Evolutionary conservation across 139 green algal genomes (phyloP).

Genomic region (Auxenochlorella pyrenoidosa): DNA sequence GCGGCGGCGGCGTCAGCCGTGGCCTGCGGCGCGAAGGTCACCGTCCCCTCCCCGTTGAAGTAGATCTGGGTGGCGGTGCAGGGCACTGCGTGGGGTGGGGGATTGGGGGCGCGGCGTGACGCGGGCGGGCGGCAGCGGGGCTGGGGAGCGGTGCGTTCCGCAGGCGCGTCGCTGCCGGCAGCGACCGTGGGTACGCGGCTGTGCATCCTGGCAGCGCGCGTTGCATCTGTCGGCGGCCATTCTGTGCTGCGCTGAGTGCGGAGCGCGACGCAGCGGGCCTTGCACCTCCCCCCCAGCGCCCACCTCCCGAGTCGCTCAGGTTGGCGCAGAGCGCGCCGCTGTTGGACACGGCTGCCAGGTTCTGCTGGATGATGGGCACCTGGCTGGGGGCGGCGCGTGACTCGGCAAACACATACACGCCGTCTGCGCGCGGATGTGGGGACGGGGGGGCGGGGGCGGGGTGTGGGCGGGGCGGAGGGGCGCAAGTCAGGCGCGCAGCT

Average conservation of each 20-base stretch:
- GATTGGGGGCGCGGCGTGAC: background rate
- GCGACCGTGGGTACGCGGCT: too few relatives aligned
- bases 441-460: too few relatives aligned
- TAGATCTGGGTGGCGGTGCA: background rate
- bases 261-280: background rate
- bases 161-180: too few relatives aligned
- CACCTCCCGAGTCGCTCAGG: background rate
- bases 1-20: background rate
- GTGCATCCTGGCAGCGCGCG: background rate
- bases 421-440: constrained; percentile 21
- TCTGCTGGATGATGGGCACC: background rate
- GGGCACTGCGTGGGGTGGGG: background rate
- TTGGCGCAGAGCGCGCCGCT: background rate
- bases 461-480: too few relatives aligned
- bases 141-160: background rate
- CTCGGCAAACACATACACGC: constrained; percentile 18
- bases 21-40: background rate
- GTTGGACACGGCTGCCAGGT: background rate
- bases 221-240: background rate
- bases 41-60: background rate
- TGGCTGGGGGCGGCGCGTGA: background rate
- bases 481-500: too few relatives aligned
- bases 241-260: background rate
- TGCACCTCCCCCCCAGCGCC: background rate
- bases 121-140: background rate